A percentile compares a stretch with the other conserved stretches of the same genome.
Evolutionary conservation across 352 stramenopile genomes (phyloP).

Genomic region (Globisporangium viniferum): DNA sequence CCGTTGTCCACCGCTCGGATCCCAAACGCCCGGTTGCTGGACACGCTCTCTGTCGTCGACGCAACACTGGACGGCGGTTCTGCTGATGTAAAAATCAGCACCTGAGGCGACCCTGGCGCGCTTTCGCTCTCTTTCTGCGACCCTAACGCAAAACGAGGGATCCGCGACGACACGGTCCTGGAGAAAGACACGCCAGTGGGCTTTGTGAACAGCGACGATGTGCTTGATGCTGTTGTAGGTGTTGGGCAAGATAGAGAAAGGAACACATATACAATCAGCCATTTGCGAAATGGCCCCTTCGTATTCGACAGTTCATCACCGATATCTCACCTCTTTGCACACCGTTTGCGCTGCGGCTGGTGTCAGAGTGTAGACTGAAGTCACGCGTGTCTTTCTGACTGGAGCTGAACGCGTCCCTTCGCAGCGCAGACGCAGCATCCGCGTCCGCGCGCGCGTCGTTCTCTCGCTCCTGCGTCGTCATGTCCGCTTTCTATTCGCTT

Average conservation of each 20-base stretch:
- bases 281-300: neutral
- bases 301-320: neutral
- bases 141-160: conserved; percentile 7
- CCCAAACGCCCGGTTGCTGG: neutral
- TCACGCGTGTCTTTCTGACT: neutral
- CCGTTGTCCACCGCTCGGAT: neutral
- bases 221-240: neutral
- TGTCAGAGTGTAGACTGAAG: neutral
- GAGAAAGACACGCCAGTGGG: neutral
- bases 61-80: neutral
- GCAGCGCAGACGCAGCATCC: neutral
- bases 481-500: conserved; percentile 7
- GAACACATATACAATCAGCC: neutral
- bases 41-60: conserved; percentile 6
- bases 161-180: neutral
- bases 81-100: neutral
- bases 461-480: neutral
- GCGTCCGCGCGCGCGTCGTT: neutral
- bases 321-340: neutral
- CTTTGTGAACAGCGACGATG: neutral
- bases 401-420: neutral
- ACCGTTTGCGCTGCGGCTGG: neutral
- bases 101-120: conserved; percentile 1
- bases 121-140: neutral
- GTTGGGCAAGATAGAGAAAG: neutral